Percentiles rank a stretch among this genome's conserved stretches.
Evolutionary conservation across 306 rosid species (phyloP).

Genomic region (Mimosa pudica): DNA sequence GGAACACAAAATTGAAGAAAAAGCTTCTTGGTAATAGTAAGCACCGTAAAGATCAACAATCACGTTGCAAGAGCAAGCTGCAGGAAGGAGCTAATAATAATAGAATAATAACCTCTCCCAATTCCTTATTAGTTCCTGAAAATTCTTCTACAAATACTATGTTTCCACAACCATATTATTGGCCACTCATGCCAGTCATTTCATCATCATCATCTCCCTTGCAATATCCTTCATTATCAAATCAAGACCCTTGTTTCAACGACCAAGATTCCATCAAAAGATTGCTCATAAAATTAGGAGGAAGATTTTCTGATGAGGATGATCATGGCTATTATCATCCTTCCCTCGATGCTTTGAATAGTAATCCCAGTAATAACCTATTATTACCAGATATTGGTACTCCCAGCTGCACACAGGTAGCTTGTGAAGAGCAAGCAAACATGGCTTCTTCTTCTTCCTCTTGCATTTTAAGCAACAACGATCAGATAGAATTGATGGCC

Average conservation of each 20-base stretch:
- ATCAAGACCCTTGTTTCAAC: conserved; percentile 50
- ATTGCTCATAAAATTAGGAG: conserved; percentile 67
- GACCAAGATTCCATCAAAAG: conserved; percentile 60
- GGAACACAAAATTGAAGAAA: conserved; percentile 94
- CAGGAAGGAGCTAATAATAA: conserved; percentile 32
- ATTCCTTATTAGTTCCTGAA: conserved; percentile 31
- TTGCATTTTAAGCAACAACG: conserved; percentile 20
- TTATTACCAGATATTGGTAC: conserved; percentile 30
- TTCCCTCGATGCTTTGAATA: conserved; percentile 29
- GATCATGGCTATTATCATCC: conserved; percentile 39
- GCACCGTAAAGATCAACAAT: conserved; percentile 63
- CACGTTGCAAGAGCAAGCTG: conserved; percentile 46
- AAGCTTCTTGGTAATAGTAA: conserved; percentile 64
- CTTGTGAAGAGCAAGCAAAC: conserved; percentile 30
- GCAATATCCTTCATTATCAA: conserved; percentile 27
- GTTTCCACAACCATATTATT: conserved; percentile 51
- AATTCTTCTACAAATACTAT: not conserved
- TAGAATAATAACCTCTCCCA: conserved; percentile 1
- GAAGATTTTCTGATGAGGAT: conserved; percentile 43
- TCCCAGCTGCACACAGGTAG: conserved; percentile 18
- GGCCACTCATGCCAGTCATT: conserved; percentile 65
- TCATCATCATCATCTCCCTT: conserved; percentile 25
- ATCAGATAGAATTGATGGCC: conserved; percentile 35
- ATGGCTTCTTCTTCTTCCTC: conserved; percentile 37
- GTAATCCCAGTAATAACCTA: not conserved